Evolutionary conservation across 495 filamentous ascomycete genomes (phyloP), one percentile per base, ranked within the genome.

Genomic region (Tuber microsphaerosporum): DNA sequence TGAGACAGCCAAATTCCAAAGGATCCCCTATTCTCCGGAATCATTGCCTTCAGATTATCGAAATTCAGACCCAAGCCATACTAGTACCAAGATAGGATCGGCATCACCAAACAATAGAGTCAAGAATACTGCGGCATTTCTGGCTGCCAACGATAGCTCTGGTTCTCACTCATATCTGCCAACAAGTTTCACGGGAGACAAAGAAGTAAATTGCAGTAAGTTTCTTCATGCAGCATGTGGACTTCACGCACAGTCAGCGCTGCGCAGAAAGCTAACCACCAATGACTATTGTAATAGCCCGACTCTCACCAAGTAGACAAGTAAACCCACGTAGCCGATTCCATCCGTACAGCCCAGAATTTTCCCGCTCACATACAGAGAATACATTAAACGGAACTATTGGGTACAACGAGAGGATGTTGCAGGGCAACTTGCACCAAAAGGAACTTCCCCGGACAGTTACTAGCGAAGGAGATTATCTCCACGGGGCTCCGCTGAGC

Each of bases 11-110:
- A 65, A 34, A 14, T 65, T 34, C 26, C 77, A 73, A 68, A 46
- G 76, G 17, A 75, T 75, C 72, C 77, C 77, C 72, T 73, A 73
- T 69, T 79, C 77, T 34, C 77, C 77, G 10, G 77, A 75, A 48
- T 79, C 77, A 22, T 71, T 79, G 41, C 20, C 61, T 16, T 75
- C 77, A 5, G 77, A 79, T 71, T 75, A 71, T 70, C 70, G 44
- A 19, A 34, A 34, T 34, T 65, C 56, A 17, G 56, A 65, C 26
- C 17, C 56, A 6, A 65, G 26, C 31, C 26, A 34, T 65, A 65
- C 26, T 7, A 12, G 56, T 16, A 14, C 26, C 12, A 65, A 65
- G 56, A 65, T 65, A 16, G 56, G 26, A 8, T 65, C 26, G 34
- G 14, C 56, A 17, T 65, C 56, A 34, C 56, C 56, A 17, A 65